phyloP scores from a whole-genome alignment of 192 early-diverging fungal genomes.

The Paraglomus brasilianum region DNA sequence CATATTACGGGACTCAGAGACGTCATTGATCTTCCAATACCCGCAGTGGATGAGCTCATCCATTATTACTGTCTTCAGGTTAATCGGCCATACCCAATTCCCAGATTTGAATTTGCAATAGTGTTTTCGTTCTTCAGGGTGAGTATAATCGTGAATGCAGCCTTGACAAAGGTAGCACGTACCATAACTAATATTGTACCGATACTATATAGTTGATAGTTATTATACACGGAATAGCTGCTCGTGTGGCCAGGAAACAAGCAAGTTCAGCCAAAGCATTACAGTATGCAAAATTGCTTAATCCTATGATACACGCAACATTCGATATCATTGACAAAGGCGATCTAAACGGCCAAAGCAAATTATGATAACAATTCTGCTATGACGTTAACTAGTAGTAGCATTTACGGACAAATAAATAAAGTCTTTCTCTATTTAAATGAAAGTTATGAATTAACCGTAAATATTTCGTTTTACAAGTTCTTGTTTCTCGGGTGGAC shows the following conservation, averaged over 20 bases:
- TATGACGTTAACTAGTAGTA: too few relatives aligned
- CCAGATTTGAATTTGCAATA: constrained; percentile 75
- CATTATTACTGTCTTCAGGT: constrained; percentile 64
- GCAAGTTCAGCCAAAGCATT: constrained; percentile 70
- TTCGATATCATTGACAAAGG: constrained; percentile 62
- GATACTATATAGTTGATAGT: constrained; percentile 56
- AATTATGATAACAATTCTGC: too few relatives aligned
- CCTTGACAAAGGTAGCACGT: background rate
- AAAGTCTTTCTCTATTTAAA: too few relatives aligned
- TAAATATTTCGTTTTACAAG: too few relatives aligned
- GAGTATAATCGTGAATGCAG: constrained; percentile 27
- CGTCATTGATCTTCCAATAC: constrained; percentile 51
- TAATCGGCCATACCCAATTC: constrained; percentile 70
- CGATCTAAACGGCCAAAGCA: constrained; percentile 29
- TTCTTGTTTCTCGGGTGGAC: too few relatives aligned
- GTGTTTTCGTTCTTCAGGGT: constrained; percentile 89
- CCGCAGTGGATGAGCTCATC: constrained; percentile 67
- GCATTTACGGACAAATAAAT: too few relatives aligned
- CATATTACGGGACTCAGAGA: constrained; percentile 47
- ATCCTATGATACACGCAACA: constrained; percentile 49
- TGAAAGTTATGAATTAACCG: too few relatives aligned
- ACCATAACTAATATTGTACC: background rate
- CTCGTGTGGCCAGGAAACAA: constrained; percentile 81
- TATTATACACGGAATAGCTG: constrained; percentile 88
- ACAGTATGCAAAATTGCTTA: constrained; percentile 45